Evolutionary conservation across 2,329 filamentous ascomycete species (phyloP).

Genomic region (Nannizziopsis arthrosporioides): DNA sequence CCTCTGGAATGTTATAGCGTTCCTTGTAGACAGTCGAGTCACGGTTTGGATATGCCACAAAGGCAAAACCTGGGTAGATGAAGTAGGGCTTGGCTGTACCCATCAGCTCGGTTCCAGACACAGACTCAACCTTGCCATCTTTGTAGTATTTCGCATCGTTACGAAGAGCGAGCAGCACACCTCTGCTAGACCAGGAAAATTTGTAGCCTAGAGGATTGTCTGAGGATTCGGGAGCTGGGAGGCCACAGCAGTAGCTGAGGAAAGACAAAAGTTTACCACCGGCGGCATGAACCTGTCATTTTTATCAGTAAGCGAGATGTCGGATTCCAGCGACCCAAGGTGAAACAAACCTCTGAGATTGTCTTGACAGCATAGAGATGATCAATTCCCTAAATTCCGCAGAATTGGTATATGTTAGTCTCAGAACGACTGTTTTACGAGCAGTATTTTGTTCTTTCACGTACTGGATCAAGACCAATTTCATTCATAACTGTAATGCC

Average conservation of each 20-base stretch:
- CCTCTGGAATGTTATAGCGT: conserved; percentile 85
- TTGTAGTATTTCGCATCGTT: conserved; percentile 78
- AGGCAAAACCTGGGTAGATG: conserved; percentile 79
- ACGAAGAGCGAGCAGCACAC: conserved; percentile 73
- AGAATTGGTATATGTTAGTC: neutral
- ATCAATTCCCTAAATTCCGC: conserved; percentile 26
- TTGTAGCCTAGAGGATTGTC: conserved; percentile 91
- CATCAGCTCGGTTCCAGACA: conserved; percentile 64
- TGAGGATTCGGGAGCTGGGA: conserved; percentile 51
- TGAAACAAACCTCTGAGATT: conserved; percentile 43
- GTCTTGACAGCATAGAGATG: conserved; percentile 70
- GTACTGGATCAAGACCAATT: conserved; percentile 53
- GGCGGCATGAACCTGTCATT: conserved; percentile 63
- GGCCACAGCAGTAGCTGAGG: conserved; percentile 72
- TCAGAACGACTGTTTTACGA: neutral
- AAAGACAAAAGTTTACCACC: conserved; percentile 80
- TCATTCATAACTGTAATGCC: conserved; percentile 98
- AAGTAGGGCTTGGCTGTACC: conserved; percentile 74
- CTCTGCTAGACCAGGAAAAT: conserved; percentile 70
- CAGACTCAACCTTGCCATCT: conserved; percentile 61
- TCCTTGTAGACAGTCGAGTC: conserved; percentile 80
- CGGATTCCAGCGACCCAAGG: no score
- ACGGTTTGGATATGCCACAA: conserved; percentile 87
- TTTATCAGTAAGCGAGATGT: neutral
- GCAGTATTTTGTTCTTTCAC: conserved; percentile 11